Evolutionary conservation across 2,329 filamentous ascomycete genomes (phyloP).

Genomic region (Gyromitra esculenta): DNA sequence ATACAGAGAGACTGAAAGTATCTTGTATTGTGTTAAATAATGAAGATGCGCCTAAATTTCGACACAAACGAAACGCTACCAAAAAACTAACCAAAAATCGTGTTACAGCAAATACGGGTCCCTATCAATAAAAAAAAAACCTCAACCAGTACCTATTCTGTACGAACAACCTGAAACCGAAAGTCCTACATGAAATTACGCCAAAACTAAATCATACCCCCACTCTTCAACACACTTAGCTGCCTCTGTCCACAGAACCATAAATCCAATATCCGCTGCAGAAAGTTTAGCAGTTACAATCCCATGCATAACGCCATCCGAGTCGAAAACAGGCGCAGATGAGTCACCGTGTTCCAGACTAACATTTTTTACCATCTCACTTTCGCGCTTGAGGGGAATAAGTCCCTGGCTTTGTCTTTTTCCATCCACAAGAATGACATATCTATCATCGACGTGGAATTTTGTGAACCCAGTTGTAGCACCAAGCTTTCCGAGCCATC

Average conservation of each 20-base stretch:
- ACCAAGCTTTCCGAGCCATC: background rate
- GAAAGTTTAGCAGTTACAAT: background rate
- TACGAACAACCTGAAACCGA: too few species aligned
- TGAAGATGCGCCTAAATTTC: too few species aligned
- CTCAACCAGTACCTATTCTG: too few species aligned
- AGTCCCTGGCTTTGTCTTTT: background rate
- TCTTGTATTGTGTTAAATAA: too few species aligned
- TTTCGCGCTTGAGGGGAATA: background rate
- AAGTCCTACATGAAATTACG: background rate
- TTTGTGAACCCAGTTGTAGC: background rate
- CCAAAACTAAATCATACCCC: background rate
- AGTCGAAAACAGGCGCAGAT: background rate
- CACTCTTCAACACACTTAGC: slow-evolving; percentile 4
- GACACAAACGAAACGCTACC: too few species aligned
- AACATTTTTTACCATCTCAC: background rate
- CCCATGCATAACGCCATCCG: background rate
- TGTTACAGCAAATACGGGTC: too few species aligned
- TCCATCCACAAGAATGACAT: background rate
- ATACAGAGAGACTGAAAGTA: too few species aligned
- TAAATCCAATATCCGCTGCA: background rate
- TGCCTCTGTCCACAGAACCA: background rate
- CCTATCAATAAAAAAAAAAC: too few species aligned
- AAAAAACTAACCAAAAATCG: too few species aligned
- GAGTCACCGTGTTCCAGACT: background rate
- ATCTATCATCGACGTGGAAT: background rate